phyloP scores from a whole-genome alignment of 2,329 filamentous ascomycete species.

The Calonectria naviculata region DNA sequence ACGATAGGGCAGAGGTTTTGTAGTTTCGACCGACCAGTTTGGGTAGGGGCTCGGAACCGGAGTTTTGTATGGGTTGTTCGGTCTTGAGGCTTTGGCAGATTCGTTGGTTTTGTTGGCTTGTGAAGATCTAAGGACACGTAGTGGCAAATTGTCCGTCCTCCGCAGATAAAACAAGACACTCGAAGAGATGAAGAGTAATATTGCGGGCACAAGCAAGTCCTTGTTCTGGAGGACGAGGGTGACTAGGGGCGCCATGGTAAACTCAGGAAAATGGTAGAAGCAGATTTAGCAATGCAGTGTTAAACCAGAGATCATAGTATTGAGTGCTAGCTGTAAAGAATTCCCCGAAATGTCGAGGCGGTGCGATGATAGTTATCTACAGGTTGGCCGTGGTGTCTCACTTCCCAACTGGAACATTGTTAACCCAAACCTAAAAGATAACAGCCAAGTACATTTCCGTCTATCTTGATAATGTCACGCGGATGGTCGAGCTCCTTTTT shows the following conservation, averaged over 20 bases:
- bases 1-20: slow-evolving; percentile 80
- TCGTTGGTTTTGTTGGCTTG: neutral
- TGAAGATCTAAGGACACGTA: neutral
- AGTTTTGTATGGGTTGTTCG: slow-evolving; percentile 60
- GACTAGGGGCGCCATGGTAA: slow-evolving; percentile 11
- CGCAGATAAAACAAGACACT: slow-evolving; percentile 17
- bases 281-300: neutral
- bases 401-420: neutral
- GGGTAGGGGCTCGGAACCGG: slow-evolving; percentile 72
- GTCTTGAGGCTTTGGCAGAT: slow-evolving; percentile 19
- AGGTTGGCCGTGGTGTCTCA: neutral
- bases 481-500: slow-evolving; percentile 7
- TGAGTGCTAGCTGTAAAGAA: neutral
- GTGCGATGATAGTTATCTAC: neutral
- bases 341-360: neutral
- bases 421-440: neutral
- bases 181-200: slow-evolving; percentile 11
- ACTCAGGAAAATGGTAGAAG: neutral
- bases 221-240: neutral
- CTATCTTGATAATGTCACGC: neutral
- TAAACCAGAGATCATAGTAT: neutral
- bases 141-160: neutral
- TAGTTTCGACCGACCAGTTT: slow-evolving; percentile 74
- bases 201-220: slow-evolving; percentile 11
- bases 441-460: neutral